These are phyloP conservation scores for Suillus brevipes DNA, from an alignment of 768 basidiomycete genomes.

Conservation along the genomic window DNA sequence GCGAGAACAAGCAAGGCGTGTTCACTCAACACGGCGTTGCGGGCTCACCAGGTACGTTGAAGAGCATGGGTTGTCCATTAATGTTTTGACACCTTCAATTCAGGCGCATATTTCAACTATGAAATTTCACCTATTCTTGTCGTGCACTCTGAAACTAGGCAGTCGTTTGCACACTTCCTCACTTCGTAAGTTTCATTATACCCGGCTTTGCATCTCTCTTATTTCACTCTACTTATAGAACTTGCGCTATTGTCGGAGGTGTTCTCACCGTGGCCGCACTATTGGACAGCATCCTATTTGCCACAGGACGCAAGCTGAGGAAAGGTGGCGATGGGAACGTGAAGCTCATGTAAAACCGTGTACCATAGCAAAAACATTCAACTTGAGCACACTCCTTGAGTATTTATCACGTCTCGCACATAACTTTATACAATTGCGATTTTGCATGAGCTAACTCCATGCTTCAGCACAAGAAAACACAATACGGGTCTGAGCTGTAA, in stretches of 20 bases:
- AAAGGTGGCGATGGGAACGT: slow-evolving; percentile 44
- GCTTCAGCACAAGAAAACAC: not conserved
- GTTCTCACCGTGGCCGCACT: slow-evolving; percentile 93
- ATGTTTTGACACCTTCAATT: slow-evolving; percentile 7
- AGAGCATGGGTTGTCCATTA: not conserved
- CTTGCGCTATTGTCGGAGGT: slow-evolving; percentile 97
- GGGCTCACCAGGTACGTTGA: slow-evolving; percentile 65
- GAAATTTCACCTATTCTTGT: slow-evolving; percentile 97
- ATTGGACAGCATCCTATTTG: slow-evolving; percentile 84
- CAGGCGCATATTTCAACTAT: slow-evolving; percentile 87
- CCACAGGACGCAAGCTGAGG: slow-evolving; percentile 73
- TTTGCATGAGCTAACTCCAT: too few relatives aligned
- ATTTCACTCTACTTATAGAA: slow-evolving; percentile 46
- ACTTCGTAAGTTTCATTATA: slow-evolving; percentile 73
- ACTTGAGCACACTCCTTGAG: slow-evolving; percentile 12
- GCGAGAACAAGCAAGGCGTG: slow-evolving; percentile 61
- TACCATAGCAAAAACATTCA: slow-evolving; percentile 7
- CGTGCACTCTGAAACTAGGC: slow-evolving; percentile 85
- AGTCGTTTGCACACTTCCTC: slow-evolving; percentile 97
- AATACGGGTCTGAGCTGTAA: not conserved
- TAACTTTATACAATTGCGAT: not conserved
- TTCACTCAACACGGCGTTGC: slow-evolving; percentile 71
- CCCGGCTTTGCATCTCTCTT: not conserved
- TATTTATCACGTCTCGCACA: slow-evolving; percentile 17
- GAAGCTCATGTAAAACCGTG: slow-evolving; percentile 32